Evolutionary conservation across 78 protist species (phyloP), one percentile per base, ranked within the genome.

Genomic region (Trichosphaerium sp.): DNA sequence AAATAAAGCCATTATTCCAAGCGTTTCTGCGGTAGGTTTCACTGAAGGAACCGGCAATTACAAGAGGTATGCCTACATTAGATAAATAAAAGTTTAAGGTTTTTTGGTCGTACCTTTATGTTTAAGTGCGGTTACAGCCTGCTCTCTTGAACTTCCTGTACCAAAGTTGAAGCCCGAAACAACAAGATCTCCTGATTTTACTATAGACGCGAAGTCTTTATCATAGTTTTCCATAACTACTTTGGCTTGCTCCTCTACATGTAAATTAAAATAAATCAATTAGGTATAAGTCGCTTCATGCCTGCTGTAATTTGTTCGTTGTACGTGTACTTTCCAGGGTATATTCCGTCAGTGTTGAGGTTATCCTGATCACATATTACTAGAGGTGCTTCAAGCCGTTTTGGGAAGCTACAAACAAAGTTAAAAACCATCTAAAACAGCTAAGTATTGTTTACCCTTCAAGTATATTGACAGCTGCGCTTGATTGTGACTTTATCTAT

Each of bases 191-290:
- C 80, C 84, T 21, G 29, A 44, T 23, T 15, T 2, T 35, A 35
- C 71, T 1, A 58, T 34, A 40, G 14, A 6, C 21, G 0, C 37
- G 56, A 84, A 77, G 8, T 31, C 6, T 0, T 75, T 32, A 51
- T 84, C 89, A 58, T 84, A 84, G 62, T 84, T 84, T 55, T 84
- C 84, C 89, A 84, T 84, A 32, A 34, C 79, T 18, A 84, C 89
- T 47, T 61, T 54, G 14, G 78, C 88, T 54, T 48, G 54, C 3
- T 73, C 28, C 70, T 67, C 78, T 18, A 34, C 21, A 14, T 65
- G 44, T 44, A n/a, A n/a, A n/a, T n/a, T n/a, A n/a, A n/a, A n/a
- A n/a, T n/a, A n/a, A n/a, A n/a, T n/a, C n/a, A n/a, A n/a, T n/a
- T 41, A 4, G 4, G 28, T 55, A 15, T 34, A 8, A 32, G 60